Percentiles rank a stretch among this genome's conserved stretches.
phyloP scores from a whole-genome alignment of 129 eudicot species.

The Flaveria trinervia region DNA sequence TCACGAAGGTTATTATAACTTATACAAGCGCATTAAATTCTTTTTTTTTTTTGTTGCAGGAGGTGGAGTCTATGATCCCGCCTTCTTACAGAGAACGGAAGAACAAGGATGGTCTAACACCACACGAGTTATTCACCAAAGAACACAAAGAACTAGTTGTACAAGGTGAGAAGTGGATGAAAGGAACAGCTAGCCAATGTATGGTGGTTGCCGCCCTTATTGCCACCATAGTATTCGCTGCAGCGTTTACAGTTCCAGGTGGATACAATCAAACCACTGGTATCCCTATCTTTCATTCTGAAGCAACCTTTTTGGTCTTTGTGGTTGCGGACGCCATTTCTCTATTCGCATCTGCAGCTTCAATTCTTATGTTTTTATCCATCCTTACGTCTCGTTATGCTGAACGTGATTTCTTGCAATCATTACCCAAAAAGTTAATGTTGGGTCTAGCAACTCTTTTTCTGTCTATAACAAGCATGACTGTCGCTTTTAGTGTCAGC shows the following conservation, averaged over 20 bases:
- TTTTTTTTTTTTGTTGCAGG: slow-evolving; percentile 28
- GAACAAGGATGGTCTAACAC: slow-evolving; percentile 48
- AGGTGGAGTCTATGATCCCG: slow-evolving; percentile 45
- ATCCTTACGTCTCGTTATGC: slow-evolving; percentile 61
- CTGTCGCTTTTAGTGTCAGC: slow-evolving; percentile 42
- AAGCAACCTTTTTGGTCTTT: slow-evolving; percentile 29
- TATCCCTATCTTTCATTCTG: slow-evolving; percentile 34
- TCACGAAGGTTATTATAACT: neutral
- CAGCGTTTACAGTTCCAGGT: slow-evolving; percentile 50
- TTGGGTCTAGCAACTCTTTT: slow-evolving; percentile 45
- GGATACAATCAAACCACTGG: slow-evolving; percentile 39
- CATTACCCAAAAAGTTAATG: slow-evolving; percentile 44
- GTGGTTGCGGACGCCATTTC: slow-evolving; percentile 44
- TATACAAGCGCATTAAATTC: no score
- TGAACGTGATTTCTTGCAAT: slow-evolving; percentile 52
- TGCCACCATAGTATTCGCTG: slow-evolving; percentile 48
- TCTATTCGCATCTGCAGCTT: slow-evolving; percentile 44
- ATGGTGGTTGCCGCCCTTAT: slow-evolving; percentile 52
- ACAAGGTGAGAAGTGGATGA: slow-evolving; percentile 59
- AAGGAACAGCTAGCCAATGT: slow-evolving; percentile 52
- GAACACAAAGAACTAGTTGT: slow-evolving; percentile 45
- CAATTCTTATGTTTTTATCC: slow-evolving; percentile 49
- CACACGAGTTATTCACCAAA: slow-evolving; percentile 43
- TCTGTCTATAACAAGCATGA: slow-evolving; percentile 42
- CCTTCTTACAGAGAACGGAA: slow-evolving; percentile 41